phyloP scores from a whole-genome alignment of 805 yeast species.

The Cyberlindnera lachancei region DNA sequence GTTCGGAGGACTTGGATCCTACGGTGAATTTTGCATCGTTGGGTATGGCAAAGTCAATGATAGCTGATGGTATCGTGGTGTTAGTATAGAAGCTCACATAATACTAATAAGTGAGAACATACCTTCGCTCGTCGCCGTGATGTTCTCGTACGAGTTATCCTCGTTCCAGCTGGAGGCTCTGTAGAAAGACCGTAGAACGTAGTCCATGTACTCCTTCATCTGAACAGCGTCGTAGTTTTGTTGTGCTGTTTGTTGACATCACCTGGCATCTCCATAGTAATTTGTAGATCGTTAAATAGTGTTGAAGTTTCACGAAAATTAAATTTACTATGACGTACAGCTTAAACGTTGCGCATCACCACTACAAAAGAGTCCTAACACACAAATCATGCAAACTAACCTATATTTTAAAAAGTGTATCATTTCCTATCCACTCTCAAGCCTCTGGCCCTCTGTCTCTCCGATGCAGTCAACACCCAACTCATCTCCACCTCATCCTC shows the following conservation, averaged over 20 bases:
- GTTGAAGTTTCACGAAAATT: no score
- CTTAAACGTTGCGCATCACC: no score
- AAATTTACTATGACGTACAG: no score
- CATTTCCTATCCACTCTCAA: slow-evolving; percentile 38
- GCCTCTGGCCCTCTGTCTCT: slow-evolving; percentile 54
- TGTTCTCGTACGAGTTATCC: slow-evolving; percentile 68
- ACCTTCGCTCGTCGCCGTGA: slow-evolving; percentile 58
- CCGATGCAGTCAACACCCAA: slow-evolving; percentile 78
- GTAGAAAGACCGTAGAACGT: slow-evolving; percentile 66
- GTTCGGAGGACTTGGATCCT: slow-evolving; percentile 60
- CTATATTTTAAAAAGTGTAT: no score
- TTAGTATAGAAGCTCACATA: no score
- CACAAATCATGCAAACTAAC: no score
- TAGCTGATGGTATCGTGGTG: slow-evolving; percentile 25
- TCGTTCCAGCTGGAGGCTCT: slow-evolving; percentile 69
- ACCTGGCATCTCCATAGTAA: no score
- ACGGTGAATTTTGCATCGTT: slow-evolving; percentile 56
- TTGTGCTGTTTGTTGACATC: no score
- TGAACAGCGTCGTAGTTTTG: no score
- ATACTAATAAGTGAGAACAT: slow-evolving; percentile 1
- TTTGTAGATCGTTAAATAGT: no score
- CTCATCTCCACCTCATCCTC: slow-evolving; percentile 42
- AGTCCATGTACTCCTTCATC: slow-evolving; percentile 68
- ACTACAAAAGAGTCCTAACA: no score
- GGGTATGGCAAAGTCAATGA: slow-evolving; percentile 72